These are phyloP conservation scores for Aspergillus pseudoviridinutans DNA, from an alignment of 2,329 filamentous ascomycete species.

Conservation along the genomic window DNA sequence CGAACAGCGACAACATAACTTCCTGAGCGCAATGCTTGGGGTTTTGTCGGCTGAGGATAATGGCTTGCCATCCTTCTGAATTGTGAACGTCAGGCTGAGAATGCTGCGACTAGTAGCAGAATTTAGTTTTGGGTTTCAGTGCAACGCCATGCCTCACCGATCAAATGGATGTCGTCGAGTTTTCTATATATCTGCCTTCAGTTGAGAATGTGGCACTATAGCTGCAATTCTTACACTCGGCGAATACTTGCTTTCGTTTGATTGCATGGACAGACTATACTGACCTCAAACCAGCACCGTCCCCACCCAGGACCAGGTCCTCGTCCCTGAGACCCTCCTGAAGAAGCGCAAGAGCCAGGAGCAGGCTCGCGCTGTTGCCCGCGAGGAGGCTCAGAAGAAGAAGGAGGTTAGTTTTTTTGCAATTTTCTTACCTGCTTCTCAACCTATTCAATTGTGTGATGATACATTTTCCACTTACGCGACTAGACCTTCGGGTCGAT, in stretches of 20 bases:
- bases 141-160: slow-evolving; percentile 59
- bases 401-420: slow-evolving; percentile 69
- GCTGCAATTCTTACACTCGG: slow-evolving; percentile 90
- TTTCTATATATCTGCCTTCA: slow-evolving; percentile 57
- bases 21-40: slow-evolving; percentile 55
- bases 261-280: slow-evolving; percentile 73
- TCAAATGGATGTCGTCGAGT: slow-evolving; percentile 79
- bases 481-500: slow-evolving; percentile 93
- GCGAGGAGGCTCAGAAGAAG: slow-evolving; percentile 75
- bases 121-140: slow-evolving; percentile 1
- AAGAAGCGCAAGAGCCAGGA: slow-evolving; percentile 99
- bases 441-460: slow-evolving; percentile 61
- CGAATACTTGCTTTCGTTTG: slow-evolving; percentile 63
- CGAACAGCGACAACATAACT: slow-evolving; percentile 46
- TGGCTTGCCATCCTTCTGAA: slow-evolving; percentile 26
- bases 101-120: slow-evolving; percentile 22
- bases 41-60: slow-evolving; percentile 73
- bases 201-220: slow-evolving; percentile 86
- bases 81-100: slow-evolving; percentile 28
- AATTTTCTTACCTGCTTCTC: slow-evolving; percentile 11
- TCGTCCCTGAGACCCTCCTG: slow-evolving; percentile 98
- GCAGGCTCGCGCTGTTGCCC: slow-evolving; percentile 91
- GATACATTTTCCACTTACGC: slow-evolving; percentile 74
- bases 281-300: slow-evolving; percentile 69
- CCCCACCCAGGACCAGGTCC: slow-evolving; percentile 89